These are phyloP conservation scores for Ligustrum vulgare DNA, from an alignment of 257 asterid species.

Conservation along the genomic window DNA sequence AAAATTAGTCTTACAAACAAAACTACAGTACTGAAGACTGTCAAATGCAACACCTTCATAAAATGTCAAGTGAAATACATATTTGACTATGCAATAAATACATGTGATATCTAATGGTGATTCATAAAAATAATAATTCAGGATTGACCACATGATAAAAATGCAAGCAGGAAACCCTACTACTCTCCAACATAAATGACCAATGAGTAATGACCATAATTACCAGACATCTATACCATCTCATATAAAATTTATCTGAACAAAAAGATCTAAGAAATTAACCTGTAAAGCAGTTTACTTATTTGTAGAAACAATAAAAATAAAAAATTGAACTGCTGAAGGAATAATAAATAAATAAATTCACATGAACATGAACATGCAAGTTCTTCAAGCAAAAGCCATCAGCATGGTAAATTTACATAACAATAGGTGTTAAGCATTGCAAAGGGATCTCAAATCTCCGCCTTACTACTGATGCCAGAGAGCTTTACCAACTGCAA, in stretches of 20 bases:
- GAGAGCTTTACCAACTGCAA: constrained; percentile 4
- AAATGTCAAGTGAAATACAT: not conserved
- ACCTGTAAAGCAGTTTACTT: not conserved
- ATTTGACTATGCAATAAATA: not conserved
- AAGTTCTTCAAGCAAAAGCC: not conserved
- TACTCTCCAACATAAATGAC: not conserved
- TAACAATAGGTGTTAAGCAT: not conserved
- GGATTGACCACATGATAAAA: not conserved
- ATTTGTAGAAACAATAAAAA: not conserved
- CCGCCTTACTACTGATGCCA: not conserved
- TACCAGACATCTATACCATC: not conserved
- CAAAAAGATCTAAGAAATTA: not conserved
- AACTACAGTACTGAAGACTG: not conserved
- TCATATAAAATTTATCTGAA: not conserved
- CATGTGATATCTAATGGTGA: not conserved
- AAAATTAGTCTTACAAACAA: not conserved
- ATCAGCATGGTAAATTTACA: not conserved
- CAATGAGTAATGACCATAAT: not conserved
- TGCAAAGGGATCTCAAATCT: not conserved
- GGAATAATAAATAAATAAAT: too few relatives aligned
- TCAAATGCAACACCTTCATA: not conserved
- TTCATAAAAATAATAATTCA: not conserved
- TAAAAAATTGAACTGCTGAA: not conserved
- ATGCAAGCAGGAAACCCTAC: not conserved
- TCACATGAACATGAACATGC: constrained; percentile 5